Base-by-base conservation (phyloP, 805 yeast species). In the Torulaspora maleeae region DNA sequence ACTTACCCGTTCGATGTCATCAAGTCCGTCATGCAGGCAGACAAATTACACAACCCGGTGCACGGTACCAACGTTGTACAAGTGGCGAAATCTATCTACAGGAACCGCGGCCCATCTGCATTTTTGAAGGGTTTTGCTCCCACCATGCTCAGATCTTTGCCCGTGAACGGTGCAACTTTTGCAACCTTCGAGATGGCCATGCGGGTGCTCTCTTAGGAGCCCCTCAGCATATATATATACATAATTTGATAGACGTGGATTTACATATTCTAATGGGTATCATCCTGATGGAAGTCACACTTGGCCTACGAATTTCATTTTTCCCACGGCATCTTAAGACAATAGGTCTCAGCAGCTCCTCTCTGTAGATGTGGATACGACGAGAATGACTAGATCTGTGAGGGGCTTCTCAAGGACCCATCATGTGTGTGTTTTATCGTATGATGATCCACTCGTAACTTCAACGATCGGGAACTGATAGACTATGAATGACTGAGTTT, bases 81-180 rank as follows among this genome's bases (percentile, higher is more conserved):
- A 36, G 75, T 86, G 11, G 50, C 77, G 7, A 79, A 75, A 51
- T 73, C 74, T 48, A 75, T 87, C n/a, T 73, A 64, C 60, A 67
- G 64, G 39, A 72, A 74, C 9, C 69, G 73, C 45, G 97, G 98
- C 20, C 51, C 80, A 30, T 72, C 73, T 48, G 95, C 95, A 0
- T 85, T 91, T 60, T 84, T 86, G 70, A 83, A 82, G 67, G 99
- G 99, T 0, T 90, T 93, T 61, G 70, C 82, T 13, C 97, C 99
- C 38, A 90, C 98, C 0, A 80, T 93, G 49, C 70, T 93, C 53
- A 84, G 99, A 70, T 98, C 99, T 42, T 96, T 96, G 2, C 99
- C 99, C 2, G 99, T 95, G 9, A 93, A 93, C 62, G 99, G 96
- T 30, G 95, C 95, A 27, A 93, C 99, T 0, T 93, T 93, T 70